A percentile compares a stretch with the other conserved stretches of the same genome.
Conservation (phyloP, 805 yeast species). For the Cyberlindnera americana region DNA sequence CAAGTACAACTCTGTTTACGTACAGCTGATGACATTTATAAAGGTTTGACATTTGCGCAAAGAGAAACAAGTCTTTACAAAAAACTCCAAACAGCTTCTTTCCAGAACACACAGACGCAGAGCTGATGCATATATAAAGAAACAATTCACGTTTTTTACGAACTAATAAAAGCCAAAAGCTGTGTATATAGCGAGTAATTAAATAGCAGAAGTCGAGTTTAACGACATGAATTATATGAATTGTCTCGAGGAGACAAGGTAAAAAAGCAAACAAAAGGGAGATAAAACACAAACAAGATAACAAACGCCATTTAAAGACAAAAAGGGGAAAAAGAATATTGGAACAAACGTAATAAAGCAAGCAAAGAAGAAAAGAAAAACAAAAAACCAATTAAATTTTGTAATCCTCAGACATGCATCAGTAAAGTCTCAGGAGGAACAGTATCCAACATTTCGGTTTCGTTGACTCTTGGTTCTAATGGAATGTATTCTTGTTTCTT, state of each 20-base stretch:
- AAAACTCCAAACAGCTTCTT: constrained; percentile 6
- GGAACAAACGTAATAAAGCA: too few relatives aligned
- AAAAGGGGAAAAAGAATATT: constrained; percentile 1
- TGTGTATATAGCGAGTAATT: too few relatives aligned
- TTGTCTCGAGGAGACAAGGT: not conserved
- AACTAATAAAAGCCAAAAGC: too few relatives aligned
- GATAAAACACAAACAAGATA: constrained; percentile 2
- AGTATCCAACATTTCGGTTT: constrained; percentile 55
- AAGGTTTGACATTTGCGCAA: constrained; percentile 19
- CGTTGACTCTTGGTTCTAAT: constrained; percentile 53
- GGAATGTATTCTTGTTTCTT: constrained; percentile 41
- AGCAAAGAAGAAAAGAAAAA: too few relatives aligned
- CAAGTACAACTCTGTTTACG: constrained; percentile 31
- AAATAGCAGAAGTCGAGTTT: too few relatives aligned
- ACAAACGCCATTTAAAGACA: not conserved
- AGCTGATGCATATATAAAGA: not conserved
- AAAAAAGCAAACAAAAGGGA: not conserved
- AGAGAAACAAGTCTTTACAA: constrained; percentile 22
- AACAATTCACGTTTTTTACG: too few relatives aligned
- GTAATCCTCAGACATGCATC: constrained; percentile 30
- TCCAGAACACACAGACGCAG: not conserved
- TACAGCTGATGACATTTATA: constrained; percentile 30
- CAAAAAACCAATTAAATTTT: too few relatives aligned
- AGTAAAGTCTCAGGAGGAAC: constrained; percentile 58
- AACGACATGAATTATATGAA: not conserved